These are phyloP conservation scores for Penicillium griseofulvum DNA, from an alignment of 2,329 filamentous ascomycete genomes.

Conservation along the genomic window DNA sequence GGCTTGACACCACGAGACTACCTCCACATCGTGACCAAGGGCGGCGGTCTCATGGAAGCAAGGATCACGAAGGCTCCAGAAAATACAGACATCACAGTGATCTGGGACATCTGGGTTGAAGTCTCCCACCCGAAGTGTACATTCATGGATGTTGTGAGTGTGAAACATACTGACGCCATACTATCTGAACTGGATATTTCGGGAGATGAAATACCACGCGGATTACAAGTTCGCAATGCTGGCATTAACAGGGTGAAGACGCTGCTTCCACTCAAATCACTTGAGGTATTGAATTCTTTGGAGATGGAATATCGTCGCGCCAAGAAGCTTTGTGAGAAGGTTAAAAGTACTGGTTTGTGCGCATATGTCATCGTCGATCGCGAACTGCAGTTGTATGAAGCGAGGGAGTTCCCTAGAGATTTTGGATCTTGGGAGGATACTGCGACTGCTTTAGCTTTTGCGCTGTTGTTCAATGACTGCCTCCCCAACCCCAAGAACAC, in stretches of 20 bases:
- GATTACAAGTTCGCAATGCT: constrained; percentile 2
- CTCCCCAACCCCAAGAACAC: background rate
- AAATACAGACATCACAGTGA: background rate
- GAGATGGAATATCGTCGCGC: background rate
- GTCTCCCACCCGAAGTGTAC: background rate
- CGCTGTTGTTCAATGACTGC: background rate
- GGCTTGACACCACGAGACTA: background rate
- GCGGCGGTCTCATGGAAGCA: constrained; percentile 5
- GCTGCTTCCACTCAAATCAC: constrained; percentile 1
- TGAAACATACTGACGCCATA: background rate
- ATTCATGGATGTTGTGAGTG: background rate
- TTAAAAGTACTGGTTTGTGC: constrained; percentile 9
- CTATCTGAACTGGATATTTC: background rate
- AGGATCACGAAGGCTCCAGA: background rate
- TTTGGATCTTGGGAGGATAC: constrained; percentile 13
- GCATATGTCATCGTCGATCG: constrained; percentile 1
- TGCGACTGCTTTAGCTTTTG: constrained; percentile 12
- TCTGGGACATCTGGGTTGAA: background rate
- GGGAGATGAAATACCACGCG: background rate
- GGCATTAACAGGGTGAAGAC: constrained; percentile 2
- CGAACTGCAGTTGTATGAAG: constrained; percentile 6
- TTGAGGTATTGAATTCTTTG: background rate
- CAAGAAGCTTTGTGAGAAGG: background rate
- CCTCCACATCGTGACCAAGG: constrained; percentile 1
- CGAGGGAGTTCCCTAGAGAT: constrained; percentile 11